A percentile compares a stretch with the other conserved stretches of the same genome.
These are phyloP conservation scores for Yamadazyma sp. DNA, from an alignment of 805 yeast genomes.

Conservation along the genomic window DNA sequence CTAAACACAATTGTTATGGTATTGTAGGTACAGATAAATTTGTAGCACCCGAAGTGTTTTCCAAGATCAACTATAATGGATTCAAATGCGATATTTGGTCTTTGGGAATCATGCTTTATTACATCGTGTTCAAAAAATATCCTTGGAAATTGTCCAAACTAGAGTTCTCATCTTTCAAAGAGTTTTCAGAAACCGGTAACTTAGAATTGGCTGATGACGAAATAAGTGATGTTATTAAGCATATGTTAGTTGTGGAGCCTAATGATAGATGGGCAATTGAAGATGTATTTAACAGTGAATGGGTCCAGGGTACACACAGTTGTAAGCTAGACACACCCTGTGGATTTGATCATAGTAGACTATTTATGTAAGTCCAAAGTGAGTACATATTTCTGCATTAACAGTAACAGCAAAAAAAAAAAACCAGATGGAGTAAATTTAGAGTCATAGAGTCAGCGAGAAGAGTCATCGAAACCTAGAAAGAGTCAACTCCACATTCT, in stretches of 20 bases:
- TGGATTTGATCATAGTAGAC: conserved; percentile 4
- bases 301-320: conserved; percentile 6
- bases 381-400: too few species aligned
- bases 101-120: conserved; percentile 41
- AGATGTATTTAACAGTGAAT: conserved; percentile 1
- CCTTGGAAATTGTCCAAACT: conserved; percentile 48
- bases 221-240: background rate
- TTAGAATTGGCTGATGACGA: background rate
- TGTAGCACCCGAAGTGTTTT: conserved; percentile 48
- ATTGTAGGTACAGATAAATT: conserved; percentile 46
- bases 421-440: conserved; percentile 1
- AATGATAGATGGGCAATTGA: conserved; percentile 2
- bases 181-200: background rate
- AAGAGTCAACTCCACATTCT: conserved; percentile 3
- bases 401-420: too few species aligned
- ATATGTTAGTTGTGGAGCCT: conserved; percentile 6
- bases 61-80: conserved; percentile 37
- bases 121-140: conserved; percentile 24
- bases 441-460: background rate
- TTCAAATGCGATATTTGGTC: conserved; percentile 48
- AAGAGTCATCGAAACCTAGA: background rate
- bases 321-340: conserved; percentile 5
- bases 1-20: conserved; percentile 29
- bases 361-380: background rate
- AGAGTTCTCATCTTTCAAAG: conserved; percentile 3